phyloP scores from a whole-genome alignment of 2,329 filamentous ascomycete genomes.

The Claviceps cyperi region DNA sequence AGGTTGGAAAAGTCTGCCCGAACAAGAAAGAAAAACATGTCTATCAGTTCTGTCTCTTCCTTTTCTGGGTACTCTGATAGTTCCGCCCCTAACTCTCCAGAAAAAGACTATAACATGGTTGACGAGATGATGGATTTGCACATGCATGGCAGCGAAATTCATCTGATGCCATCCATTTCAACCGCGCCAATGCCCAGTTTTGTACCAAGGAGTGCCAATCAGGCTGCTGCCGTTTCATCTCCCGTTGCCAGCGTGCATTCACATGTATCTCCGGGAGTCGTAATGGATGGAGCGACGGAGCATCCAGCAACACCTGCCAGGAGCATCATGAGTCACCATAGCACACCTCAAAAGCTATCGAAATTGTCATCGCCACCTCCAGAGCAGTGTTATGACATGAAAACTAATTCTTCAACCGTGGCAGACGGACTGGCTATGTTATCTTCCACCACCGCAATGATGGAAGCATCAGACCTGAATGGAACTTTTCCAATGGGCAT shows the following conservation, averaged over 20 bases:
- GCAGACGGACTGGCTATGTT: slow-evolving; percentile 18
- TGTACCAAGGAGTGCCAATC: slow-evolving; percentile 19
- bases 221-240: slow-evolving; percentile 24
- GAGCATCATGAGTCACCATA: slow-evolving; percentile 36
- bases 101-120: slow-evolving; percentile 30
- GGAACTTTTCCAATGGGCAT: slow-evolving; percentile 19
- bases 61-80: slow-evolving; percentile 43
- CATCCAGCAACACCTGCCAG: slow-evolving; percentile 34
- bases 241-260: slow-evolving; percentile 22
- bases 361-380: slow-evolving; percentile 43
- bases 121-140: slow-evolving; percentile 35
- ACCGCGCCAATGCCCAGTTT: slow-evolving; percentile 29
- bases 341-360: slow-evolving; percentile 46
- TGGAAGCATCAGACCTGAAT: slow-evolving; percentile 19
- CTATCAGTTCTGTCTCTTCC: slow-evolving; percentile 35
- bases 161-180: slow-evolving; percentile 25
- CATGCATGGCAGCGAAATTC: slow-evolving; percentile 12
- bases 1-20: slow-evolving; percentile 40
- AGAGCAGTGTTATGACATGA: slow-evolving; percentile 32
- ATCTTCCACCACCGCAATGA: slow-evolving; percentile 17
- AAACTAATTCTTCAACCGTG: slow-evolving; percentile 22
- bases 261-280: slow-evolving; percentile 33
- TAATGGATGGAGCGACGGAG: slow-evolving; percentile 23
- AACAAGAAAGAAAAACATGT: slow-evolving; percentile 42
- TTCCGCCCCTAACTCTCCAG: slow-evolving; percentile 39